Evolutionary conservation across 2,329 filamentous ascomycete genomes (phyloP), one percentile per base, ranked within the genome.

Genomic region (Tolypocladium ophioglossoides): DNA sequence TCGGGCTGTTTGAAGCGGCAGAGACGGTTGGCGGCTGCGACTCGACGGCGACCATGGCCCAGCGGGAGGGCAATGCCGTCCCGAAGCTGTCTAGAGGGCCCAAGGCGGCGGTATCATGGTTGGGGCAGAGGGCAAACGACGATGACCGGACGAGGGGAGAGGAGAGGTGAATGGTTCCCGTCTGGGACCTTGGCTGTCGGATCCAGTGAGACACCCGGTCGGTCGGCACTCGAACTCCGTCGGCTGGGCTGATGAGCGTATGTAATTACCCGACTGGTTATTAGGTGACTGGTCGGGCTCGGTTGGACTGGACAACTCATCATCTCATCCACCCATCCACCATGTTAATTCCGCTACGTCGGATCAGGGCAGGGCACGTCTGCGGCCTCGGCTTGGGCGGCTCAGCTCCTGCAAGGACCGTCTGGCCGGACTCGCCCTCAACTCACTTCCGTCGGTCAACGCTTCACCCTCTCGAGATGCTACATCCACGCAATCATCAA

Each of bases 291-390:
- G 32, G 30, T 18, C 20, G 4, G 14, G 49, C 22, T 39, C 27
- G 37, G 35, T 51, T n/a, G 49, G 16, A 27, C 10, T 39, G 49
- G 41, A 39, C 49, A 51, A 39, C 49, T 24, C 49, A 51, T 51
- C 49, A 51, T n/a, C n/a, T n/a, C n/a, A n/a, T n/a, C n/a, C n/a
- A 39, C 34, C 49, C 49, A 50, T 49, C 47, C 46, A 34, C 40
- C 40, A 8, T 35, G 34, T 27, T 14, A 11, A 2, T 27, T 27
- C 8, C 10, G 10, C n/a, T 10, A 3, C 20, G 10, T 2, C 38
- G 11, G 38, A 18, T 9, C 39, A 40, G 38, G 18, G 38, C n/a
- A 20, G 39, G 39, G 20, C 20, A 14, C 11, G 20, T 24, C 20
- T 2, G 18, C 18, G 18, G 11, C 18, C 8, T 39, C 38, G 38